Conservation (phyloP, 805 yeast genomes). For the Pichia manshurica region DNA sequence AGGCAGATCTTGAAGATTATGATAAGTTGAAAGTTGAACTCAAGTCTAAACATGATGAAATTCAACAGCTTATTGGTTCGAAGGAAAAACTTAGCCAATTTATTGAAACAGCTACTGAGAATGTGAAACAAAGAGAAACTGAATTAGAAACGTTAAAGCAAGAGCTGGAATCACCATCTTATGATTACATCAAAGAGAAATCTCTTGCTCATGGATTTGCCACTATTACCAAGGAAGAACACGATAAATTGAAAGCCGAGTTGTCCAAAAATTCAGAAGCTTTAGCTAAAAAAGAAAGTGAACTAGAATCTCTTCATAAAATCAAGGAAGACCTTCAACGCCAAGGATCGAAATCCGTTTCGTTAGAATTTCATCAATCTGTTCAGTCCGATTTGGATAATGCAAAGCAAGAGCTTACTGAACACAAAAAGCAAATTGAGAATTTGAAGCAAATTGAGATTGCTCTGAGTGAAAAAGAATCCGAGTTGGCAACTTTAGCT, state of each 20-base stretch:
- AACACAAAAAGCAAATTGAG: conserved; percentile 2
- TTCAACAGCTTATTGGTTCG: conserved; percentile 4
- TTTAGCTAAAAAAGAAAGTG: conserved; percentile 10
- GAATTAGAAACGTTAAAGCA: conserved; percentile 4
- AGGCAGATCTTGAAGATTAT: neutral
- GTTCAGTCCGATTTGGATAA: conserved; percentile 12
- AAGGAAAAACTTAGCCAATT: neutral
- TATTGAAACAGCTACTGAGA: neutral
- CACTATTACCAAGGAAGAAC: conserved; percentile 18
- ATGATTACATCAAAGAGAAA: conserved; percentile 6
- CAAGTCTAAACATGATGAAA: conserved; percentile 6
- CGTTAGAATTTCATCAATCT: conserved; percentile 14
- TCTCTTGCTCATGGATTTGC: conserved; percentile 31
- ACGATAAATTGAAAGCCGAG: conserved; percentile 9
- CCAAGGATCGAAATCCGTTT: conserved; percentile 14
- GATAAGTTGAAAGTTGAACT: neutral
- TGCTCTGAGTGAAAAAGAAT: conserved; percentile 3
- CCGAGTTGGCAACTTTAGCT: conserved; percentile 1
- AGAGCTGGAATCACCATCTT: conserved; percentile 9
- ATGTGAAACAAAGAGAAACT: conserved; percentile 2
- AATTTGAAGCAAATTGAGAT: conserved; percentile 8
- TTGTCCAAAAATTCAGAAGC: conserved; percentile 3
- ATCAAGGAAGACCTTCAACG: conserved; percentile 14
- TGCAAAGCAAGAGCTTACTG: conserved; percentile 6
- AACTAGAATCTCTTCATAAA: conserved; percentile 7